These are phyloP conservation scores for Umbilicus rupestris DNA, from an alignment of 164 flowering plant genomes.

Conservation along the genomic window DNA sequence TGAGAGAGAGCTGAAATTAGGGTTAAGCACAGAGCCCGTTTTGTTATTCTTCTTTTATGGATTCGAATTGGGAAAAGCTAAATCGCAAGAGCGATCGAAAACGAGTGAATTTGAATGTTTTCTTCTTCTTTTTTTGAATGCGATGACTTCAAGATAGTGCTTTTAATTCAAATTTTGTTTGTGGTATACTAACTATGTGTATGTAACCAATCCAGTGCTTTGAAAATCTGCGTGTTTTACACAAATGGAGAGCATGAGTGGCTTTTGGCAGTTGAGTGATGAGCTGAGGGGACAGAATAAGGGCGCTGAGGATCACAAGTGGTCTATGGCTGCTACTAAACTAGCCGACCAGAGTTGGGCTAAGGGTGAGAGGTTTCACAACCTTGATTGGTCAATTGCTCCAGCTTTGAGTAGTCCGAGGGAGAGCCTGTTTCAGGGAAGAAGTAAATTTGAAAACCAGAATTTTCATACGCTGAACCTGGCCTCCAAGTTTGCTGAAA, in stretches of 20 bases:
- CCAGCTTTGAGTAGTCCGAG: slow-evolving; percentile 39
- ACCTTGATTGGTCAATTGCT: slow-evolving; percentile 68
- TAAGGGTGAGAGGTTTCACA: slow-evolving; percentile 74
- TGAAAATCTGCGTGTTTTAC: background rate
- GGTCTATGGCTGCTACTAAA: slow-evolving; percentile 73
- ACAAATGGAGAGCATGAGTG: slow-evolving; percentile 56
- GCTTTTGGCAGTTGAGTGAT: slow-evolving; percentile 89
- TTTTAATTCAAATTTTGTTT: no score
- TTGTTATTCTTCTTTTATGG: no score
- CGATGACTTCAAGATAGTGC: no score
- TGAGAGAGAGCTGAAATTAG: no score
- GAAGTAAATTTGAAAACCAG: slow-evolving; percentile 62
- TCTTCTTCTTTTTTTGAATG: no score
- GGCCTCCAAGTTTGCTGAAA: slow-evolving; percentile 48
- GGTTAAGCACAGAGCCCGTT: no score
- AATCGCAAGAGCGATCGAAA: no score
- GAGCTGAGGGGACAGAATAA: slow-evolving; percentile 81
- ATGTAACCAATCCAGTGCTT: background rate
- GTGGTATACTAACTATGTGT: background rate
- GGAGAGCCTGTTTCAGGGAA: slow-evolving; percentile 64
- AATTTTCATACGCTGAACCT: slow-evolving; percentile 57
- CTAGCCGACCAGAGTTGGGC: slow-evolving; percentile 79
- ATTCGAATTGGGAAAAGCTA: no score
- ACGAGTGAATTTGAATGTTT: no score
- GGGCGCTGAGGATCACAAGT: slow-evolving; percentile 73